Evolutionary conservation across 2,329 filamentous ascomycete genomes (phyloP).

Genomic region (Fusarium ramigenum): DNA sequence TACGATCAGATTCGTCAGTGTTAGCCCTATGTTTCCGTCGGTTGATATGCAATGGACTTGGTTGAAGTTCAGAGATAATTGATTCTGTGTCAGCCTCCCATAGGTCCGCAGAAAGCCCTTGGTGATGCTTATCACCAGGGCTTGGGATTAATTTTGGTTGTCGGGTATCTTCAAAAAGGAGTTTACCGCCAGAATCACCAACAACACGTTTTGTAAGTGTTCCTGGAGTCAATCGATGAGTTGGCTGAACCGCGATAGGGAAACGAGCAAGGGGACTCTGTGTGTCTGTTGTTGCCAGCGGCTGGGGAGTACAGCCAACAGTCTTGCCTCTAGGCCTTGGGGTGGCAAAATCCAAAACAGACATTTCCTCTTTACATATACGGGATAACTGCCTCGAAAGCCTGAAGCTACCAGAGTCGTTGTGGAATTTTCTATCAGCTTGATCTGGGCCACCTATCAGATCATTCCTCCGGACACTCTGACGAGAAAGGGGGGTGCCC

Average conservation of each 20-base stretch:
- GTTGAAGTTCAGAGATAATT: conserved; percentile 35
- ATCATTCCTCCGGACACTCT: neutral
- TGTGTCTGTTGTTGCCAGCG: conserved; percentile 19
- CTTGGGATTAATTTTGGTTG: conserved; percentile 32
- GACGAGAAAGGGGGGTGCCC: neutral
- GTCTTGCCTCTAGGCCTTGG: neutral
- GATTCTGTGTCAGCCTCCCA: conserved; percentile 29
- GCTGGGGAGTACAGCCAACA: conserved; percentile 18
- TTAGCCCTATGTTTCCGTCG: conserved; percentile 6
- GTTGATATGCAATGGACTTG: conserved; percentile 39
- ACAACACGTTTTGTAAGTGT: conserved; percentile 37
- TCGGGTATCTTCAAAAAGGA: conserved; percentile 32
- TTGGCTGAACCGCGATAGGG: conserved; percentile 40
- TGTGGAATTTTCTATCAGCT: neutral
- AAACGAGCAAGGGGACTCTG: conserved; percentile 41
- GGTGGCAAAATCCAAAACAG: conserved; percentile 11
- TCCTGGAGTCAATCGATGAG: conserved; percentile 39
- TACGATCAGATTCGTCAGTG: conserved; percentile 1
- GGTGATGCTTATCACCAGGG: conserved; percentile 10
- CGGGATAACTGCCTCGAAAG: conserved; percentile 11
- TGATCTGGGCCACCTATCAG: neutral
- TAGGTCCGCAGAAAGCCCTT: conserved; percentile 37
- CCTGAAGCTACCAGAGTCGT: neutral
- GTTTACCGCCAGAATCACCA: conserved; percentile 35
- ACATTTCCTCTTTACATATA: neutral